Evolutionary conservation across 2,329 filamentous ascomycete genomes (phyloP), one percentile per base, ranked within the genome.

Genomic region (Cladophialophora exuberans): DNA sequence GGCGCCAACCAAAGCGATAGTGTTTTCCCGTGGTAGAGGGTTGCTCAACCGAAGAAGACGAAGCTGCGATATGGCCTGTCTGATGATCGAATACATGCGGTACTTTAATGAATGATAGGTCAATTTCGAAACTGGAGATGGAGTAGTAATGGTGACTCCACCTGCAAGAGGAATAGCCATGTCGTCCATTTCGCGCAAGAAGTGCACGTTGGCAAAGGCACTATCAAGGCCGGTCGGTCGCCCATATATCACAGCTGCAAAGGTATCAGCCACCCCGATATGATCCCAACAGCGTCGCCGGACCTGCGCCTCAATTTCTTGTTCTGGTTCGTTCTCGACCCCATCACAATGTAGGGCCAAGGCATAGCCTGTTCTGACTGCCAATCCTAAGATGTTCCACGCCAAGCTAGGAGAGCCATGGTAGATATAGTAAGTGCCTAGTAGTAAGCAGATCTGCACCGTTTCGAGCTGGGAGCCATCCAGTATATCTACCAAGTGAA

Each of bases 271-370:
- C 2, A 68, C 57, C 4, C 59, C 64, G 41, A 66, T 53, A 38
- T 68, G 66, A 41, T 67, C 67, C 67, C 67, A 69, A 20, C 60
- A 64, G 3, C 67, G 62, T 13, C 60, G 62, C 7, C 66, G 64
- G 26, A 64, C 13, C 13, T 31, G 28, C 6, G 28, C 13, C 6
- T 6, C 13, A 31, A 31, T 31, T n/a, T n/a, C n/a, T n/a, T n/a
- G n/a, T n/a, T n/a, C n/a, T 13, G 28, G 28, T 6, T 31, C 28
- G 28, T 31, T 6, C 7, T 7, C 28, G 13, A 31, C 28, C 6
- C 13, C 28, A 31, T 31, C 28, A 7, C 13, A 13, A 31, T 31
- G 28, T 13, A 31, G 13, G 7, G 28, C 6, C 28, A 31, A 52
- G 5, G 62, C 61, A 36, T 62, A 62, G 4, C 56, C 62, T 10